phyloP scores from a whole-genome alignment of 768 basidiomycete genomes.

The Mycena galericulata region DNA sequence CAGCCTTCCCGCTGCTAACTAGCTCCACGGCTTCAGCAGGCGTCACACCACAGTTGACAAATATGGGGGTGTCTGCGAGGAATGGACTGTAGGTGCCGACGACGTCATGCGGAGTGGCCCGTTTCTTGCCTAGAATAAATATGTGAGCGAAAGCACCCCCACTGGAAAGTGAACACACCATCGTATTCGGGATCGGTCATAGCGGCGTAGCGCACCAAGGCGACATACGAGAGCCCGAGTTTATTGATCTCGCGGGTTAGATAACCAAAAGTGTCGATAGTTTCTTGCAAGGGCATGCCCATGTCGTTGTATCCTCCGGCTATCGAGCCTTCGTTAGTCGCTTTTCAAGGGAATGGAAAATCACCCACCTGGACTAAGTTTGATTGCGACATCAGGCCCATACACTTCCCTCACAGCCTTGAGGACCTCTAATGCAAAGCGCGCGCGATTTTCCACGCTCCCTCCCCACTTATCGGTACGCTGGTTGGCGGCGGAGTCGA shows the following conservation, averaged over 20 bases:
- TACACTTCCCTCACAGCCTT: constrained; percentile 44
- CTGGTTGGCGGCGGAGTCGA: constrained; percentile 46
- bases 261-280: constrained; percentile 36
- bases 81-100: constrained; percentile 49
- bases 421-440: constrained; percentile 50
- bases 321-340: background rate
- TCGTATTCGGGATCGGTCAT: constrained; percentile 44
- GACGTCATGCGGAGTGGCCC: constrained; percentile 55
- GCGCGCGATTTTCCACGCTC: constrained; percentile 51
- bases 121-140: constrained; percentile 42
- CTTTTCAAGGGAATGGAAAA: background rate
- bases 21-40: constrained; percentile 52
- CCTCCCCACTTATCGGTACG: constrained; percentile 56
- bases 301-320: constrained; percentile 14
- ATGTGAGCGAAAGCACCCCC: background rate
- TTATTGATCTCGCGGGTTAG: constrained; percentile 30
- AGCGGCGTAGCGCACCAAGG: constrained; percentile 43
- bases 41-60: constrained; percentile 51
- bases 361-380: constrained; percentile 43
- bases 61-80: constrained; percentile 51
- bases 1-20: constrained; percentile 47
- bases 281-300: constrained; percentile 39
- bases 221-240: constrained; percentile 43
- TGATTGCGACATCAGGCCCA: constrained; percentile 47
- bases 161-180: constrained; percentile 38